A percentile compares a stretch with the other conserved stretches of the same genome.
These are phyloP conservation scores for Bocquillonia castaneifolia DNA, from an alignment of 441 rosid genomes.

Conservation along the genomic window DNA sequence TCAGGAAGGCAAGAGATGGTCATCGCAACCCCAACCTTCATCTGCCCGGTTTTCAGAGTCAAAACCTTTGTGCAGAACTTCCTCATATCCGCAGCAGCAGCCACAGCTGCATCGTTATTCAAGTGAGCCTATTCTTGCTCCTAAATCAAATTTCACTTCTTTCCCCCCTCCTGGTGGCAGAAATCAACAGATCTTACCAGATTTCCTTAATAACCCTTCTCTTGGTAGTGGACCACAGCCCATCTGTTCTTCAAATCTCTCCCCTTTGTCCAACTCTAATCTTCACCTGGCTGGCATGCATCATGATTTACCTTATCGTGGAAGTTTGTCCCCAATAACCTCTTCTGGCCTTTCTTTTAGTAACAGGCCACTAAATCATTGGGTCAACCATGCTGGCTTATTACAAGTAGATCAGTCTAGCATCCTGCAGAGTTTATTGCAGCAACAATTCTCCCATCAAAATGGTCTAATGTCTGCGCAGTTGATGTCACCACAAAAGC, in stretches of 20 bases:
- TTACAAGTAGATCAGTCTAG: constrained; percentile 59
- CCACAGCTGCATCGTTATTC: constrained; percentile 56
- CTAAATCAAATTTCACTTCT: constrained; percentile 65
- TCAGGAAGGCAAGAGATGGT: constrained; percentile 69
- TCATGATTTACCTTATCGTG: constrained; percentile 50
- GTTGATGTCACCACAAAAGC: constrained; percentile 46
- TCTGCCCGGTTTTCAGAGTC: constrained; percentile 46
- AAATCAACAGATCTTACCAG: constrained; percentile 51
- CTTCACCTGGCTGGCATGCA: constrained; percentile 54
- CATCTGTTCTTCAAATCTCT: constrained; percentile 45
- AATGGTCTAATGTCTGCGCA: constrained; percentile 56
- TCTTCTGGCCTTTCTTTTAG: constrained; percentile 56
- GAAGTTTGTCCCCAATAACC: constrained; percentile 49
- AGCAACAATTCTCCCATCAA: constrained; percentile 58
- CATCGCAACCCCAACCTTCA: constrained; percentile 61
- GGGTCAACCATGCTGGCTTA: constrained; percentile 68
- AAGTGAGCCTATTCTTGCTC: constrained; percentile 62
- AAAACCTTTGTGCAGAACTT: constrained; percentile 71
- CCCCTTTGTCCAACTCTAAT: constrained; percentile 54
- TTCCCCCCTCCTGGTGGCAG: constrained; percentile 71
- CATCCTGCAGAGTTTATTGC: constrained; percentile 53
- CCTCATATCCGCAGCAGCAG: constrained; percentile 77
- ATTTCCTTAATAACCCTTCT: constrained; percentile 45
- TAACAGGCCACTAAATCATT: constrained; percentile 60
- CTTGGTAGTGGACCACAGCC: constrained; percentile 54